A percentile compares a stretch with the other conserved stretches of the same genome.
phyloP scores from a whole-genome alignment of 805 yeast species.

The Babjeviella inositovora region DNA sequence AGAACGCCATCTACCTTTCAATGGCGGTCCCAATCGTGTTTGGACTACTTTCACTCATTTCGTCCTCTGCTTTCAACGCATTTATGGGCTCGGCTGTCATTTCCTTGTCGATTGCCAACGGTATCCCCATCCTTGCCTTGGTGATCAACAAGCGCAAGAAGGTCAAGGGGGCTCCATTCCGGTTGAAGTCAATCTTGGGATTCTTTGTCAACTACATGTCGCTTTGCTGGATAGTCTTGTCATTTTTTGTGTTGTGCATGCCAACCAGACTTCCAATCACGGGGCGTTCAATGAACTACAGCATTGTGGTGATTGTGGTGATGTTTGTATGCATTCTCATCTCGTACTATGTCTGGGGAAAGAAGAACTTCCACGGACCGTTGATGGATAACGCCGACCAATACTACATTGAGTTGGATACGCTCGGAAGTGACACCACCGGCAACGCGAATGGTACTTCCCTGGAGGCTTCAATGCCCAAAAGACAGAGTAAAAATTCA shows the following conservation, averaged over 20 bases:
- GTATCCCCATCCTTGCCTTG: slow-evolving; percentile 57
- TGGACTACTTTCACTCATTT: slow-evolving; percentile 51
- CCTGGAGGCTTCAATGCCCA: too few species aligned
- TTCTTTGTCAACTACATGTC: slow-evolving; percentile 46
- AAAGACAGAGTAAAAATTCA: too few species aligned
- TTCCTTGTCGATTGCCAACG: slow-evolving; percentile 58
- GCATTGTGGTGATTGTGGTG: slow-evolving; percentile 40
- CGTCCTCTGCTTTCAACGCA: slow-evolving; percentile 67
- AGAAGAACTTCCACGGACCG: slow-evolving; percentile 47
- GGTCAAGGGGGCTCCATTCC: slow-evolving; percentile 53
- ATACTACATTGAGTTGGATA: too few species aligned
- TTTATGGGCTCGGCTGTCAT: slow-evolving; percentile 75
- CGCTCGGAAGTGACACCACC: too few species aligned
- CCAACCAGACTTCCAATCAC: slow-evolving; percentile 51
- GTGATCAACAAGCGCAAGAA: slow-evolving; percentile 42
- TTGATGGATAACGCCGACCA: too few species aligned
- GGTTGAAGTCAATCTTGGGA: slow-evolving; percentile 41
- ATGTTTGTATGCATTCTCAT: slow-evolving; percentile 30
- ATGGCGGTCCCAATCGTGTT: slow-evolving; percentile 43
- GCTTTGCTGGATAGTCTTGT: slow-evolving; percentile 40
- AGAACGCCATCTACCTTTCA: slow-evolving; percentile 50
- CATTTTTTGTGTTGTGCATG: slow-evolving; percentile 47
- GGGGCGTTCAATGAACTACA: slow-evolving; percentile 27
- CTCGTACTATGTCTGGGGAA: slow-evolving; percentile 47
- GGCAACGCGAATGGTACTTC: too few species aligned